Conservation (phyloP, 225 moss, liverwort and hornwort genomes). For the Rhytidiadelphus loreus region DNA sequence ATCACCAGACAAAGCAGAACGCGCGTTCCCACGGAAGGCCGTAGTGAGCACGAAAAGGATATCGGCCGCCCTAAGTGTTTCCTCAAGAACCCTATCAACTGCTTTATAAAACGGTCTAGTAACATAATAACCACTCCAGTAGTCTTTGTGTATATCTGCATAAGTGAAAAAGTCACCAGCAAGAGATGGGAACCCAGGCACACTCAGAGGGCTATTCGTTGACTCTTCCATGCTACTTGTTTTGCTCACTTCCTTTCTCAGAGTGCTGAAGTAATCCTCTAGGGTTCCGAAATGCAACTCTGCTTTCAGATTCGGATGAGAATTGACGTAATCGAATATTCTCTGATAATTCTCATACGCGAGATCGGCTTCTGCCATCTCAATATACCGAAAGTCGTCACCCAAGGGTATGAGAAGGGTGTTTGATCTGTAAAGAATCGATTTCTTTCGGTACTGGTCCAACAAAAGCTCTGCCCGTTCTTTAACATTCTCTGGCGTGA, state of each 20-base stretch:
- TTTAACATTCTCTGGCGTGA: constrained; percentile 64
- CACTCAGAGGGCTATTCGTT: constrained; percentile 23
- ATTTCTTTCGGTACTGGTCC: constrained; percentile 97
- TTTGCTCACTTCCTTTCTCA: constrained; percentile 53
- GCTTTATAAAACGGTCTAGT: constrained; percentile 95
- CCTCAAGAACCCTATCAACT: constrained; percentile 83
- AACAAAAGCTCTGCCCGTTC: constrained; percentile 79
- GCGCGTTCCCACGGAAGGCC: constrained; percentile 36
- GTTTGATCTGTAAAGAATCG: constrained; percentile 68
- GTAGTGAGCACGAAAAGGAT: constrained; percentile 68
- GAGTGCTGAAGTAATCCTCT: constrained; percentile 80
- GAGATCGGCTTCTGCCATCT: constrained; percentile 76
- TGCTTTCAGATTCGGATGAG: constrained; percentile 53
- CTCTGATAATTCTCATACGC: constrained; percentile 80
- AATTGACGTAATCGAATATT: constrained; percentile 92
- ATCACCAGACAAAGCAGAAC: constrained; percentile 36
- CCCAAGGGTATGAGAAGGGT: constrained; percentile 89
- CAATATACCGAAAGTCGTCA: constrained; percentile 92
- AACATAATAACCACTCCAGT: constrained; percentile 99
- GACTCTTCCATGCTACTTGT: neutral
- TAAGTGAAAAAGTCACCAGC: constrained; percentile 98
- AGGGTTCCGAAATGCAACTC: constrained; percentile 77
- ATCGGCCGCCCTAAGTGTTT: constrained; percentile 86
- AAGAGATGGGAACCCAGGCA: constrained; percentile 79
- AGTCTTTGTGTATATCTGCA: constrained; percentile 75